Conservation (phyloP, 371 early-diverging fungal species). For the Apophysomyces sp. region DNA sequence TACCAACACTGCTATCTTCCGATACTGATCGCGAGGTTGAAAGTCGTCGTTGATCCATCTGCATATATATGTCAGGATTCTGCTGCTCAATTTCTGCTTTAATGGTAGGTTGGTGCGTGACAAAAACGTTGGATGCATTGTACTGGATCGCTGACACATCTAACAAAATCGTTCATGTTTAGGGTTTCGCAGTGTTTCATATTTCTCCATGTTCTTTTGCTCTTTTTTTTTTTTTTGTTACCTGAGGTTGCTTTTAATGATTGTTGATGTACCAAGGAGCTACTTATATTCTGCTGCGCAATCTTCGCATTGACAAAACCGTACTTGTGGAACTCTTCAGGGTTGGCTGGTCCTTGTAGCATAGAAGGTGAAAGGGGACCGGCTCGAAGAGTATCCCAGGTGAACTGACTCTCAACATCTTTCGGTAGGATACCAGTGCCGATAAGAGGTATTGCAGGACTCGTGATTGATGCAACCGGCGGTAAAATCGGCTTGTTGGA, state of each 20-base stretch:
- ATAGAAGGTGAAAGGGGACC: slow-evolving; percentile 79
- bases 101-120: not conserved
- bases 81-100: slow-evolving; percentile 1
- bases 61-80: not conserved
- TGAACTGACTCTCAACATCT: slow-evolving; percentile 49
- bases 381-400: slow-evolving; percentile 69
- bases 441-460: slow-evolving; percentile 35
- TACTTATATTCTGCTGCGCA: slow-evolving; percentile 7
- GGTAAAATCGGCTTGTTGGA: slow-evolving; percentile 28
- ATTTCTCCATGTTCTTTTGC: slow-evolving; percentile 12
- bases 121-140: not conserved
- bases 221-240: slow-evolving; percentile 28
- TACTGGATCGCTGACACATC: not conserved
- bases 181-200: not conserved
- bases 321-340: slow-evolving; percentile 30
- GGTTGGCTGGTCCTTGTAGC: slow-evolving; percentile 67
- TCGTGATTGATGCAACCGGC: slow-evolving; percentile 43
- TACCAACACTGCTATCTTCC: not conserved
- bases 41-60: not conserved
- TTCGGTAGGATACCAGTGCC: slow-evolving; percentile 42
- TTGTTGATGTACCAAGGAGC: slow-evolving; percentile 22
- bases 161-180: not conserved
- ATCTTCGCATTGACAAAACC: not conserved
- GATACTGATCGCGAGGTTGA: not conserved
- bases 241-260: slow-evolving; percentile 17